Conservation (phyloP, 129 eudicot genomes). For the Flaveria trinervia region DNA sequence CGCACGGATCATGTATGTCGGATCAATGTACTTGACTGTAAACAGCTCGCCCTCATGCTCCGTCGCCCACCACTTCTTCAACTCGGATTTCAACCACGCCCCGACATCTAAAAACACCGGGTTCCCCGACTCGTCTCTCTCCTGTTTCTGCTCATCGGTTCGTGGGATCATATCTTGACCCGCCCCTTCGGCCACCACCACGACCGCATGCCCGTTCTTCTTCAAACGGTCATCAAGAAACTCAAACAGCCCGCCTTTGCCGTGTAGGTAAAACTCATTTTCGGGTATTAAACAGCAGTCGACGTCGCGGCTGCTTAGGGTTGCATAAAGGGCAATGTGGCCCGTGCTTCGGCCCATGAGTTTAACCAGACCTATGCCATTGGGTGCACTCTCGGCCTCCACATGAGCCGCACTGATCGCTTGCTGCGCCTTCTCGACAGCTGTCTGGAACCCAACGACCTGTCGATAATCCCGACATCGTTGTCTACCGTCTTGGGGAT, state of each 20-base stretch:
- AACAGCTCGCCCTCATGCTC: slow-evolving; percentile 60
- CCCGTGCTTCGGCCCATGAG: slow-evolving; percentile 95
- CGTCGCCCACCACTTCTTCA: slow-evolving; percentile 73
- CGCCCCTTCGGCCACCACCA: slow-evolving; percentile 91
- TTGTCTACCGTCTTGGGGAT: slow-evolving; percentile 91
- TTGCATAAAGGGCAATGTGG: slow-evolving; percentile 76
- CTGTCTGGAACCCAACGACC: slow-evolving; percentile 80
- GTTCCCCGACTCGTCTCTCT: slow-evolving; percentile 79
- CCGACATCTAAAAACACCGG: slow-evolving; percentile 83
- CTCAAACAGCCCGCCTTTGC: slow-evolving; percentile 78
- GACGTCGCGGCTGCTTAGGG: slow-evolving; percentile 82
- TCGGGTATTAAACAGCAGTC: slow-evolving; percentile 88
- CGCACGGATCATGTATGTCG: slow-evolving; percentile 81
- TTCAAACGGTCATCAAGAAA: slow-evolving; percentile 54
- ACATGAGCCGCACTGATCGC: slow-evolving; percentile 84
- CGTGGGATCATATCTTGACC: slow-evolving; percentile 74
- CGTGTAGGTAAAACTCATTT: slow-evolving; percentile 64
- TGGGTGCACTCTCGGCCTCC: slow-evolving; percentile 88
- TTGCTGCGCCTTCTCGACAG: slow-evolving; percentile 84
- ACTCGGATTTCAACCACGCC: slow-evolving; percentile 71
- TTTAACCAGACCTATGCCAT: slow-evolving; percentile 82
- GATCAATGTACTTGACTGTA: slow-evolving; percentile 81
- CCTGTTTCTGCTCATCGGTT: slow-evolving; percentile 43
- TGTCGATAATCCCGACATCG: slow-evolving; percentile 77
- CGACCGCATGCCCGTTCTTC: slow-evolving; percentile 64